These are phyloP conservation scores for Xenosphaeropsis pyriputrescens DNA, from an alignment of 2,329 filamentous ascomycete species.

Conservation along the genomic window DNA sequence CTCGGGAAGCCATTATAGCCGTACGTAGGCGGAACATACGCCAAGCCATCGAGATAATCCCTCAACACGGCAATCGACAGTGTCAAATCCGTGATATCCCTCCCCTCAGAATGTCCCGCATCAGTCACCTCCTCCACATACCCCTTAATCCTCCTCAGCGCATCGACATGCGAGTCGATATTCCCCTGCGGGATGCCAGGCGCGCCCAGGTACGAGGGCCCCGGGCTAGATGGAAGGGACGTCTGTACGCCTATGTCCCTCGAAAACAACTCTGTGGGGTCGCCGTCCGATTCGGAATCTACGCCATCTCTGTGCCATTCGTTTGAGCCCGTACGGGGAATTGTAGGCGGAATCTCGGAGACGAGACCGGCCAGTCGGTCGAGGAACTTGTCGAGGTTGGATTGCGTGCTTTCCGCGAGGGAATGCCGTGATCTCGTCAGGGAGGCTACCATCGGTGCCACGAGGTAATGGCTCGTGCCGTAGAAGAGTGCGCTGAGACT, in stretches of 20 bases:
- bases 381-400: conserved; percentile 34
- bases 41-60: conserved; percentile 50
- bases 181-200: conserved; percentile 7
- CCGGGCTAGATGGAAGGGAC: conserved; percentile 31
- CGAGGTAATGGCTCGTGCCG: conserved; percentile 53
- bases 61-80: conserved; percentile 32
- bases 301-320: conserved; percentile 7
- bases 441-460: conserved; percentile 42
- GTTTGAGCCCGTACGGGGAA: neutral
- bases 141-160: conserved; percentile 30
- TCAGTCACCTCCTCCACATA: conserved; percentile 35
- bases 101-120: conserved; percentile 12
- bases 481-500: conserved; percentile 50
- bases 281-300: conserved; percentile 21
- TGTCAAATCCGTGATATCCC: conserved; percentile 9
- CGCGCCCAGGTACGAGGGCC: conserved; percentile 10
- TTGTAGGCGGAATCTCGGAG: conserved; percentile 38
- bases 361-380: conserved; percentile 37
- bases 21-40: conserved; percentile 24
- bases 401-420: conserved; percentile 29
- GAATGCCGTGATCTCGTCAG: conserved; percentile 36
- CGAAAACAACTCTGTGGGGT: conserved; percentile 69
- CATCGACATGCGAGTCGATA: conserved; percentile 20
- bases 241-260: conserved; percentile 72
- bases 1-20: conserved; percentile 1